Evolutionary conservation across 2,329 filamentous ascomycete genomes (phyloP), one percentile per base, ranked within the genome.

Genomic region (Calonectria naviculata): DNA sequence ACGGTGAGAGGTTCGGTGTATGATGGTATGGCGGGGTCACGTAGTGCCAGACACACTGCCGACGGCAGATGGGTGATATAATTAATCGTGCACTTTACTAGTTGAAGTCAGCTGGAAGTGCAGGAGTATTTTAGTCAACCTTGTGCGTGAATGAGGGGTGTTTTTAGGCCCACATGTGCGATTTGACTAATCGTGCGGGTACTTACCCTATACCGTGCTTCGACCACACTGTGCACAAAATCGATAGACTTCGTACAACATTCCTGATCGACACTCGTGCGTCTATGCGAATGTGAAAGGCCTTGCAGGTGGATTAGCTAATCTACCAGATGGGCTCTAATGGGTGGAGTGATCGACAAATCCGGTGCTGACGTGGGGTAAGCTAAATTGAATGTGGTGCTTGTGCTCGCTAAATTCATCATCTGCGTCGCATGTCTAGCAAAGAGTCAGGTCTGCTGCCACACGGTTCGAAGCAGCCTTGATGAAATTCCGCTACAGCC

Each of bases 1-100:
- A 70, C 71, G 77, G 73, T 74, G 41, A 74, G 41, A 74, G 41
- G 63, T 42, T 77, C 74, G 74, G 72, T 68, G 52, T 56, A 67
- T 26, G 2, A 7, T 26, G 6, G 38, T 26, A 46, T 46, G 42
- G 42, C 42, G 42, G 42, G 42, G 42, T 46, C n/a, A n/a, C 17
- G 38, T 19, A 19, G 8, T 41, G 15, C 38, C n/a, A 10, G 13
- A 19, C 15, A 19, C 38, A 41, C n/a, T 41, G 38, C n/a, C 15
- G 9, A 13, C 10, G 42, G 21, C 42, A 10, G 21, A 9, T n/a
- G 19, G 19, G 6, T 5, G 9, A 44, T 21, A 44, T 44, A 46
- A 46, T 46, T 24, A 46, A 24, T n/a, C 42, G 24, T 12, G 42
- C n/a, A 46, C 8, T 4, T 24, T 9, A 24, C 42, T 2, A 10